Percentiles rank a stretch among this genome's conserved stretches.
phyloP scores from a whole-genome alignment of 306 rosid genomes.

The Rosa rugosa region DNA sequence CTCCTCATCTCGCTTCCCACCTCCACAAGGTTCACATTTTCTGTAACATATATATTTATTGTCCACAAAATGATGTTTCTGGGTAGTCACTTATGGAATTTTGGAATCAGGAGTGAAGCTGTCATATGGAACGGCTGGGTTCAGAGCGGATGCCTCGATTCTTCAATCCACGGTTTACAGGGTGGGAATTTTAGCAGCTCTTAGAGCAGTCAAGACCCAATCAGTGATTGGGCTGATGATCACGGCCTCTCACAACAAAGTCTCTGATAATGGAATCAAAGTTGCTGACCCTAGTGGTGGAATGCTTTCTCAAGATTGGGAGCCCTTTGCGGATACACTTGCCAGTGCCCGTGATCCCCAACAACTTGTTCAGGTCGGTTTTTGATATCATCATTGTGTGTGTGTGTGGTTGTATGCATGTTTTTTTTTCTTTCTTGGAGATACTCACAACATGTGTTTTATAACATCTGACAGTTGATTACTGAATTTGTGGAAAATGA shows the following conservation, averaged over 20 bases:
- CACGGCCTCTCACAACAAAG: constrained; percentile 85
- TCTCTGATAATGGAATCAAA: constrained; percentile 88
- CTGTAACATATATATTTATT: not conserved
- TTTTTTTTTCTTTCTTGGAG: too few relatives aligned
- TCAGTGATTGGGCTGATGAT: constrained; percentile 81
- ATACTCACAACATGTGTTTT: not conserved
- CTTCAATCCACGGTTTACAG: constrained; percentile 67
- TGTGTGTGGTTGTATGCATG: constrained; percentile 11
- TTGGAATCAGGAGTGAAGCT: constrained; percentile 47
- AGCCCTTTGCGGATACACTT: constrained; percentile 79
- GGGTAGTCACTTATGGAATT: not conserved
- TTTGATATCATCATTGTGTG: not conserved
- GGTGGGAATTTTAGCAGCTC: constrained; percentile 74
- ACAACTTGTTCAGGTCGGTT: constrained; percentile 43
- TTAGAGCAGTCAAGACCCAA: constrained; percentile 58
- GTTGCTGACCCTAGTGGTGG: constrained; percentile 79
- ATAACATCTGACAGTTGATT: constrained; percentile 43
- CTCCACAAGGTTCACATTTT: constrained; percentile 49
- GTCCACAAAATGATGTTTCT: not conserved
- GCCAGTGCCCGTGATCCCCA: constrained; percentile 66
- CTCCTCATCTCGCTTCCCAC: constrained; percentile 54
- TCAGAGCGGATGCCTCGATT: constrained; percentile 76
- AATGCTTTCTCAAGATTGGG: constrained; percentile 93
- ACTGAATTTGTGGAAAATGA: constrained; percentile 63
- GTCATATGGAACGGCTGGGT: constrained; percentile 85